Evolutionary conservation across 1,139 yeast species (phyloP), one percentile per base, ranked within the genome.

Genomic region (Candida albicans): DNA sequence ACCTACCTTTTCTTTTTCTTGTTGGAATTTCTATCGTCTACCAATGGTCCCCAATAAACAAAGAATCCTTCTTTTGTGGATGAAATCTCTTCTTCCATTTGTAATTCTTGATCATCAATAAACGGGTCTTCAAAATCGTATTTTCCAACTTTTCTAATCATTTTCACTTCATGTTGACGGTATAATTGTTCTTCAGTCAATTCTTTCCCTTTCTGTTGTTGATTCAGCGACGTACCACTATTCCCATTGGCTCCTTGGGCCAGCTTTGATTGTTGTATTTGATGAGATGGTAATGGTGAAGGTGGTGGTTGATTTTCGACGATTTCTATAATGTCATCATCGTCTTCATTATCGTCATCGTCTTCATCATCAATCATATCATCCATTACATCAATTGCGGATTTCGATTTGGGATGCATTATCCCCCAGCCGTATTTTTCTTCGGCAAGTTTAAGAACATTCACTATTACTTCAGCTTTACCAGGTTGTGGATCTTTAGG

Each of bases 1-100:
- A 30, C 27, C 27, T 26, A 33, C 34, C 34, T 33, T 28, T 41
- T 33, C 37, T 42, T 42, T 34, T 50, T 52, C 33, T 57, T 56
- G 27, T 40, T 46, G 10, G 55, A 45, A 26, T 45, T 56, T 45
- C 74, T 52, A 51, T 86, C 95, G 46, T 86, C 93, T 28, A 87
- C 83, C 49, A 95, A 70, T 4, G 96, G 96, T 0, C 99, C 99
- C 73, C 91, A 88, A 62, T 84, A 95, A 0, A 95, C 97, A 57
- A 93, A 95, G 62, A 93, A 95, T 2, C 99, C 99, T 58, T 93
- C 98, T 53, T 87, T 87, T 0, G 96, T 90, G 1, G 95, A 82
- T 2, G 95, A 93, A 8, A 96, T 83, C 54, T 87, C 95, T 61
- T 91, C 97, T 62, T 93, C 98, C 87, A 95, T 87, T 49, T 82